Base-by-base conservation (phyloP, 1,284 basidiomycete species). In the Ganoderma sp. region DNA sequence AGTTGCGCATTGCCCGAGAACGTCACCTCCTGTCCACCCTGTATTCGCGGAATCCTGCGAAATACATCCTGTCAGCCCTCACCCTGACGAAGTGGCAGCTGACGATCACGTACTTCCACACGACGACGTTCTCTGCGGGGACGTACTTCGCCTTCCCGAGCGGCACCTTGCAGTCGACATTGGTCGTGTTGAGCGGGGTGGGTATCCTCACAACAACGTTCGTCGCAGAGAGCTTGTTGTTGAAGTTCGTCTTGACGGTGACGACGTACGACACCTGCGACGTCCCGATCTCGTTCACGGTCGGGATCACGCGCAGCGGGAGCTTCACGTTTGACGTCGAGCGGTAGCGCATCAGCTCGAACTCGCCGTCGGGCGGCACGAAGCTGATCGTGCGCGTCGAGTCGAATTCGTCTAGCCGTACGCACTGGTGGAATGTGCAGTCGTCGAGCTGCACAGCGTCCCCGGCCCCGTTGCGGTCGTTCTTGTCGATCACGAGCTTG, bases 371-470 rank as follows among this genome's bases (percentile, higher is more conserved):
- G 1, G 98, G 98, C 0, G 98, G 98, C 60, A 99, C 92, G 79
- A 99, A 99, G 75, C 92, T 95, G 81, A 99, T 99, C 3, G 93
- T 95, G 54, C 97, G 87, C 71, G 91, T 93, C 17, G 93, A 90
- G 78, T 99, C 97, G 79, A 98, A 99, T 80, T 97, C 96, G 73
- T 93, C 92, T 52, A 99, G 83, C 68, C 95, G 90, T 52, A 99
- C 98, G 80, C 98, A 99, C 80, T 99, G 98, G 76, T 99, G 98
- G 84, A 99, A 99, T 71, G 95, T 94, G 79, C 97, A 99, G 78
- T 99, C 97, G 77, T 98, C 97, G 56, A 99, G 84, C 79, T 99
- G 96, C 48, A 98, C 96, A 0, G 94, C 94, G 73, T 94, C 91
- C 22, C 69, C 67, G 69, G 91, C 80, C 52, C 81, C 73, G 78